phyloP scores from a whole-genome alignment of 129 eudicot genomes.

The Flaveria sonorensis region DNA sequence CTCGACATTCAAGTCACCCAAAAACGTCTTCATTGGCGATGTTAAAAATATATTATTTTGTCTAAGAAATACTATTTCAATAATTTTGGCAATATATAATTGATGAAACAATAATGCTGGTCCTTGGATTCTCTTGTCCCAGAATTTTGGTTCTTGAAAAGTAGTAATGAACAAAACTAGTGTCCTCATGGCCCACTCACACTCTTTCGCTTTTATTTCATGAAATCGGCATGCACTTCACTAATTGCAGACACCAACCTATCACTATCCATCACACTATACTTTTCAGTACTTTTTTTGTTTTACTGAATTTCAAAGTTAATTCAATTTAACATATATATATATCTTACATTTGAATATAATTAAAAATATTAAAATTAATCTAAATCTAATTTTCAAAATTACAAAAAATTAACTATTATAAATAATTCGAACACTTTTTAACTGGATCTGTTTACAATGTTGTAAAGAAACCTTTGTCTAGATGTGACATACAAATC shows the following conservation, averaged over 20 bases:
- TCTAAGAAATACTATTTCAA: neutral
- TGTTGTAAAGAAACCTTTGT: too few species aligned
- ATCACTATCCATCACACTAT: slow-evolving; percentile 17
- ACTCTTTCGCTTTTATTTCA: slow-evolving; percentile 20
- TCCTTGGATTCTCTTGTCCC: slow-evolving; percentile 28
- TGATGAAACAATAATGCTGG: neutral
- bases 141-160: slow-evolving; percentile 28
- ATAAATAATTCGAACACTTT: too few species aligned
- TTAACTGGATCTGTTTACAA: too few species aligned
- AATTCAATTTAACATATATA: neutral
- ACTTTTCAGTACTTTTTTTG: neutral
- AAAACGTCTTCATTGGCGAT: too few species aligned
- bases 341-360: neutral
- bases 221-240: slow-evolving; percentile 35
- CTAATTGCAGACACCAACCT: slow-evolving; percentile 30
- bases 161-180: slow-evolving; percentile 31
- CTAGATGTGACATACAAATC: too few species aligned
- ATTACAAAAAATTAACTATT: too few species aligned
- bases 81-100: neutral
- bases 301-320: neutral
- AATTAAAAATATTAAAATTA: too few species aligned
- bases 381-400: too few species aligned
- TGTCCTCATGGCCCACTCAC: slow-evolving; percentile 20
- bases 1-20: too few species aligned
- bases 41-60: neutral